Evolutionary conservation across 345 rosid species (phyloP).

Genomic region (Sapria himalayana): DNA sequence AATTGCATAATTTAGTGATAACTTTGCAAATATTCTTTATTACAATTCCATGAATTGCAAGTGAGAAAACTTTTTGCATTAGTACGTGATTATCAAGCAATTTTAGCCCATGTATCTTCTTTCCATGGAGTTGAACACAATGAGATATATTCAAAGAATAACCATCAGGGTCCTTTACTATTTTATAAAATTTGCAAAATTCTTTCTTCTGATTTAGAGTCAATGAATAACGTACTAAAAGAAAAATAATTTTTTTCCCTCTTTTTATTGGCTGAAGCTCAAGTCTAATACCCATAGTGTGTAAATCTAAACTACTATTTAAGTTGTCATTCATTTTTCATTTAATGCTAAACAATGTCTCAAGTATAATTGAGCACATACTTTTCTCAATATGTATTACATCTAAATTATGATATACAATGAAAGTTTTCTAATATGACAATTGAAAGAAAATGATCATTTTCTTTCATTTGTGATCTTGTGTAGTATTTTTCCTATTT

Average conservation of each 20-base stretch:
- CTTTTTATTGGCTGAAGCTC: not conserved
- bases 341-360: not conserved
- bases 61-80: not conserved
- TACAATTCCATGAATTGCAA: conserved; percentile 1
- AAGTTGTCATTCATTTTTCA: not conserved
- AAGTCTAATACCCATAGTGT: not conserved
- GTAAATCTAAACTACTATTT: not conserved
- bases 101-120: not conserved
- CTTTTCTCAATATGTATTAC: not conserved
- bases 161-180: conserved; percentile 1
- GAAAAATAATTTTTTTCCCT: not conserved
- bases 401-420: not conserved
- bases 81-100: conserved; percentile 7
- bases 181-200: not conserved
- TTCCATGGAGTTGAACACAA: conserved; percentile 1
- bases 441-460: not conserved
- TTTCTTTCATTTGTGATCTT: not conserved
- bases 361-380: not conserved
- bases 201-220: not conserved
- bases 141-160: conserved; percentile 2
- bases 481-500: too few species aligned
- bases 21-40: not conserved
- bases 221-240: conserved; percentile 2
- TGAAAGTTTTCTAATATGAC: not conserved
- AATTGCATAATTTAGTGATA: not conserved